Evolutionary conservation across 2,329 filamentous ascomycete genomes (phyloP).

Genomic region (Dryadomyces quercus-mongolicae): DNA sequence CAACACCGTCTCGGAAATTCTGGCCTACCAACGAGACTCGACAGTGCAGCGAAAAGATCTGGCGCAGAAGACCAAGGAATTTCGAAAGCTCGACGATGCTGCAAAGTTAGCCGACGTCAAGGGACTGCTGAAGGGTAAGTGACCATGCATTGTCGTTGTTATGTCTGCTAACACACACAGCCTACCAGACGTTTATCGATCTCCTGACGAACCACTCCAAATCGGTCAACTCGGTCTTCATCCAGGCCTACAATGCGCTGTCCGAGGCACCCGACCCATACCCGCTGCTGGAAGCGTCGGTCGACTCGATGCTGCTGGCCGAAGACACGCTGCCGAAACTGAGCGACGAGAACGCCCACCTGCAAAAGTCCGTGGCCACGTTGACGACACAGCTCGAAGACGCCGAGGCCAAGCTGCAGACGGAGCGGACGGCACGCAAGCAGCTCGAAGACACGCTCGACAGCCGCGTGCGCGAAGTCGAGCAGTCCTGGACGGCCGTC

Average conservation of each 20-base stretch:
- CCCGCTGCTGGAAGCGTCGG: conserved; percentile 86
- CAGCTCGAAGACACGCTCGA: conserved; percentile 69
- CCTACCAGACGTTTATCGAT: conserved; percentile 96
- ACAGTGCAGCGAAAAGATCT: conserved; percentile 92
- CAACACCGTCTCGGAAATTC: conserved; percentile 87
- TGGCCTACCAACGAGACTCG: conserved; percentile 87
- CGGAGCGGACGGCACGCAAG: conserved; percentile 61
- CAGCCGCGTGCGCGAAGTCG: conserved; percentile 73
- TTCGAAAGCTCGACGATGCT: conserved; percentile 82
- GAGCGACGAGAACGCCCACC: conserved; percentile 72
- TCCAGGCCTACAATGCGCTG: conserved; percentile 83
- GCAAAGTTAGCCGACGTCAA: conserved; percentile 84
- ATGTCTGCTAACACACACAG: conserved; percentile 28
- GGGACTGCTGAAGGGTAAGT: conserved; percentile 66
- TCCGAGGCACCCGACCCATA: conserved; percentile 96
- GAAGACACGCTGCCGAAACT: conserved; percentile 88
- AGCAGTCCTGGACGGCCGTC: conserved; percentile 80
- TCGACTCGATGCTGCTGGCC: conserved; percentile 83
- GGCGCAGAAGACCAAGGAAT: conserved; percentile 98
- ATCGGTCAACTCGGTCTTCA: conserved; percentile 80
- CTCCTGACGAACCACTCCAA: conserved; percentile 94
- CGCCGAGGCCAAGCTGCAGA: conserved; percentile 66
- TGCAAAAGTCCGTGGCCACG: conserved; percentile 66
- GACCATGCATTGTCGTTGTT: too few species aligned
- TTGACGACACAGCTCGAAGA: conserved; percentile 76